Base-by-base conservation (phyloP, 2,329 filamentous ascomycete species). In the Cercospora sp. region DNA sequence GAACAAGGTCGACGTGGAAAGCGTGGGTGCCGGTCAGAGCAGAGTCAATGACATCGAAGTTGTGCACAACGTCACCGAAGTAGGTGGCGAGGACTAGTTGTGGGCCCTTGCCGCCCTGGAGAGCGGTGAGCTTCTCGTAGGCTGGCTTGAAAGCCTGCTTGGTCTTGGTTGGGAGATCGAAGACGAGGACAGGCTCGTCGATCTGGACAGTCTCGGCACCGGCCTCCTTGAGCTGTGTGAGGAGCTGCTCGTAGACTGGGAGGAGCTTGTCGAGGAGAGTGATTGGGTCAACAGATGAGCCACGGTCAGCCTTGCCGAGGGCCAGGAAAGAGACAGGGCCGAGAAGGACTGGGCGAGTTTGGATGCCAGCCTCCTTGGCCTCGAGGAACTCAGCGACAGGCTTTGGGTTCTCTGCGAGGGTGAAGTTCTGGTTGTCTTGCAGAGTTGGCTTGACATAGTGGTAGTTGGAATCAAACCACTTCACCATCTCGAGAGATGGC, bases 391-490 rank as follows among this genome's bases (percentile, higher is more conserved):
- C 92, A 76, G 82, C 86, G 74, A 99, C 92, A 76, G 95, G 93
- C 91, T 99, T 99, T 82, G 95, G 93, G 83, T 90, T 90, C 76
- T 88, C 84, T 71, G 87, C 84, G 72, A 99, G 92, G 84, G 91
- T 94, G 90, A 99, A 99, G 79, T 88, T 90, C 89, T 99, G 95
- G 88, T 92, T 91, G 85, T 97, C 90, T 85, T 97, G 93, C 75
- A 99, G 89, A 72, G 95, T 97, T 73, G 95, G 95, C 90, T 98
- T 98, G 85, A 98, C 95, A 84, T 99, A 99, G 89, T 98, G 95
- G 90, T 99, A 99, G 91, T 99, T 99, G 74, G 93, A 97, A 88
- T 99, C 95, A 81, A 99, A 99, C 95, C 95, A 99, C 88, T 99
- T 99, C 78, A 99, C 95, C 95, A 99, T 99, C 88, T 99, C 95